Conservation (phyloP, 306 rosid species). For the Luffa acutangula region DNA sequence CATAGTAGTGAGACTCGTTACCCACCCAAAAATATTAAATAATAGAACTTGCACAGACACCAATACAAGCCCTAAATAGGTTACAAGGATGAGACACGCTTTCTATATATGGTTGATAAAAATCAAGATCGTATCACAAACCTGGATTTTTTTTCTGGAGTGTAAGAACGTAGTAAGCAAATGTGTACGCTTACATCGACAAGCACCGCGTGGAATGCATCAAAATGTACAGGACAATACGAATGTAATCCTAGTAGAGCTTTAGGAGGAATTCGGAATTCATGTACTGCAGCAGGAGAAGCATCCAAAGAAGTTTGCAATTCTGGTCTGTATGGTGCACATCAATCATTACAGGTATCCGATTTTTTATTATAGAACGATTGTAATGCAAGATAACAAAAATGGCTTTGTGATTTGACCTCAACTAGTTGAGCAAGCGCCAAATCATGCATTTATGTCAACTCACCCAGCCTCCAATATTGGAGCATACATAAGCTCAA, state of each 20-base stretch:
- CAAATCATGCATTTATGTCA: constrained; percentile 9
- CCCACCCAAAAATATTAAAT: background rate
- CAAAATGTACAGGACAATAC: constrained; percentile 79
- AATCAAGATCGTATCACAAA: constrained; percentile 35
- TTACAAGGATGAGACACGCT: background rate
- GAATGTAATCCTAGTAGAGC: constrained; percentile 81
- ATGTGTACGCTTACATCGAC: constrained; percentile 71
- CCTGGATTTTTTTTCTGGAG: constrained; percentile 49
- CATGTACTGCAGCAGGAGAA: constrained; percentile 65
- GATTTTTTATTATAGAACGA: constrained; percentile 17
- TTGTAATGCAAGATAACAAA: constrained; percentile 2
- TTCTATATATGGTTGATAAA: background rate
- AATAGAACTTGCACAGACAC: background rate
- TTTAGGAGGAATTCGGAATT: constrained; percentile 75
- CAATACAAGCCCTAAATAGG: background rate
- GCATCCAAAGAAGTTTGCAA: constrained; percentile 39
- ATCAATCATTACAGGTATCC: constrained; percentile 22
- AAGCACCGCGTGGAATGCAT: constrained; percentile 67
- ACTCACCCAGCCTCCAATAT: constrained; percentile 53
- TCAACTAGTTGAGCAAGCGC: constrained; percentile 8
- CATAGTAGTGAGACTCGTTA: background rate
- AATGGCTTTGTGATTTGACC: background rate
- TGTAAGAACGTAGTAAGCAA: constrained; percentile 41
- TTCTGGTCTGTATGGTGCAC: constrained; percentile 37
- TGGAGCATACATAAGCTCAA: constrained; percentile 85